Evolutionary conservation across 2,329 filamentous ascomycete species (phyloP), one percentile per base, ranked within the genome.

Genomic region (Pseudogymnoascus verrucosus): DNA sequence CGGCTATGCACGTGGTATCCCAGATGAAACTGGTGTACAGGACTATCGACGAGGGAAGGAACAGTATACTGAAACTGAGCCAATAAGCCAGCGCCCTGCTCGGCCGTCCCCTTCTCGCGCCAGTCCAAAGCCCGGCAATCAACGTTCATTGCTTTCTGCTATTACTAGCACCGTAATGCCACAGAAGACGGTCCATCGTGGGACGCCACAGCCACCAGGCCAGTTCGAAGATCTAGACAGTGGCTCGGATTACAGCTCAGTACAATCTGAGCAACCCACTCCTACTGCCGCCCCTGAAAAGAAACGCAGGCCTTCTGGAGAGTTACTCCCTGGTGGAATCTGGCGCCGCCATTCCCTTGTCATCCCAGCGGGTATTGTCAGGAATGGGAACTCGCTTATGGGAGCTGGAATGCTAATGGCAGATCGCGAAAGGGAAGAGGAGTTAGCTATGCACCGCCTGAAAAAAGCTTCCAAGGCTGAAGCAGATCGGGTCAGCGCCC

Each of bases 291-390:
- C 8, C n/a, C 4, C 39, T 26, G 14, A 31, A 61, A 42, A 40
- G 26, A 57, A 57, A 34, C 51, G 51, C 28, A 57, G 51, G 6
- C 51, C 8, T 5, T 57, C 51, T 7, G 51, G 51, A 12, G 51
- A 57, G 16, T 19, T 57, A 34, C 51, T 57, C n/a, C 51, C 51
- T 57, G 51, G 51, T 57, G 51, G 51, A 57, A 57, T 57, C n/a
- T 57, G 51, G 51, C 51, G 28, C 8, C 51, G 51, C 1, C 51
- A 57, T 34, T 57, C 51, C 19, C 28, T 57, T 57, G 59, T 61
- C 14, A 42, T 61, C 23, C 59, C 59, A 40, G 59, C 36, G 34
- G 59, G 59, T 12, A 61, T 61, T 28, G 39, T 61, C 8, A 61
- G 28, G 14, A 10, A 42, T 31, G 59, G 59, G 14, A 39, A 40